These are phyloP conservation scores for Bathelium albidoporum DNA, from an alignment of 495 filamentous ascomycete species.

Conservation along the genomic window DNA sequence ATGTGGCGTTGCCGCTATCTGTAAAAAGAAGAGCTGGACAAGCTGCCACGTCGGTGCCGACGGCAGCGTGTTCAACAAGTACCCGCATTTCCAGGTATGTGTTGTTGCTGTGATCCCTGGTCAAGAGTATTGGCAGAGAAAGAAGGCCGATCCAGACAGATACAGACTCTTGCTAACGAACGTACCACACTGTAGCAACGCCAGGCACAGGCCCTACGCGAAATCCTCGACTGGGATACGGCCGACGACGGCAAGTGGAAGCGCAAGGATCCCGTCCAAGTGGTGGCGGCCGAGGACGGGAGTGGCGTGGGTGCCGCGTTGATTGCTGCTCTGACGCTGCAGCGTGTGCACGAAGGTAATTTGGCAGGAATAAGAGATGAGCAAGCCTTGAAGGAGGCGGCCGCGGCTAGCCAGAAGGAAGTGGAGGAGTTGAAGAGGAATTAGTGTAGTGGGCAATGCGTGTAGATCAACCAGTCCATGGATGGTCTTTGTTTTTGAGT, in stretches of 20 bases:
- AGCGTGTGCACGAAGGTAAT: constrained; percentile 71
- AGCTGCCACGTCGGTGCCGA: constrained; percentile 92
- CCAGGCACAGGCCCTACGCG: constrained; percentile 76
- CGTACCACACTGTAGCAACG: constrained; percentile 39
- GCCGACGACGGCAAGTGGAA: constrained; percentile 50
- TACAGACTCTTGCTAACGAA: constrained; percentile 2
- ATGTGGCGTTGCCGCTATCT: constrained; percentile 90
- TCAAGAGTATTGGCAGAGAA: too few relatives aligned
- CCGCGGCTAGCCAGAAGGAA: neutral
- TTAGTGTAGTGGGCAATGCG: too few relatives aligned
- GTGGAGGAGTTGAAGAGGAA: neutral
- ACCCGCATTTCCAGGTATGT: constrained; percentile 77
- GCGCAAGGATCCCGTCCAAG: constrained; percentile 61
- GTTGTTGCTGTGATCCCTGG: too few relatives aligned
- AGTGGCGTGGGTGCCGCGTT: constrained; percentile 92
- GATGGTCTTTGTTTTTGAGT: too few relatives aligned
- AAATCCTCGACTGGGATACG: constrained; percentile 85
- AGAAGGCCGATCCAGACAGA: too few relatives aligned
- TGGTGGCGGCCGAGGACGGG: constrained; percentile 85
- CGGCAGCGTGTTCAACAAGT: constrained; percentile 95
- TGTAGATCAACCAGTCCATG: too few relatives aligned
- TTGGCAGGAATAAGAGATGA: constrained; percentile 66
- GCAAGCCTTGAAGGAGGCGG: constrained; percentile 34
- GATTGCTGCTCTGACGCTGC: constrained; percentile 86
- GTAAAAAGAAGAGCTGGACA: constrained; percentile 82